phyloP scores from a whole-genome alignment of 75 land plant genomes.

The Adiantum capillusveneris region DNA sequence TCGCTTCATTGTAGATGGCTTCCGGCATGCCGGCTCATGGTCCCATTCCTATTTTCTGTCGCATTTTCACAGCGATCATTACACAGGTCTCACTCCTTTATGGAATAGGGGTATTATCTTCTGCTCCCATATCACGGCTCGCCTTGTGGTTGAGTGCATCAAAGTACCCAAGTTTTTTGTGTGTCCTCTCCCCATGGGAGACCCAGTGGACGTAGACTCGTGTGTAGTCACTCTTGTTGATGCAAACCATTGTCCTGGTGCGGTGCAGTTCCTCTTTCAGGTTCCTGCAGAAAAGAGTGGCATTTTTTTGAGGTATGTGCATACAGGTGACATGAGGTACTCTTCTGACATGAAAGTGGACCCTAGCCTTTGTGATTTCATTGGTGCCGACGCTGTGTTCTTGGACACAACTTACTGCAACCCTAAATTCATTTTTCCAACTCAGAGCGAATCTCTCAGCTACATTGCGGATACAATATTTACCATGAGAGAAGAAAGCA shows the following conservation, averaged over 20 bases:
- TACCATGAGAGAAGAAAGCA: not conserved
- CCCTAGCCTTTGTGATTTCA: slow-evolving; percentile 37
- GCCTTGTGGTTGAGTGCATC: slow-evolving; percentile 44
- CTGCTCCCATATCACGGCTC: slow-evolving; percentile 67
- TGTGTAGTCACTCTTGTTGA: slow-evolving; percentile 59
- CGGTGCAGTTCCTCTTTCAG: slow-evolving; percentile 60
- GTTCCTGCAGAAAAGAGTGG: slow-evolving; percentile 13
- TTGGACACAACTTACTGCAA: slow-evolving; percentile 93
- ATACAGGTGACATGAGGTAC: slow-evolving; percentile 89
- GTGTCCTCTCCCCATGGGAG: slow-evolving; percentile 27
- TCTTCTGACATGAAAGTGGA: slow-evolving; percentile 50
- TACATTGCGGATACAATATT: slow-evolving; percentile 51
- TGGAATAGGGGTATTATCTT: slow-evolving; percentile 85
- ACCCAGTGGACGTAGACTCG: slow-evolving; percentile 46
- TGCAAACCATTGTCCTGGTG: slow-evolving; percentile 98
- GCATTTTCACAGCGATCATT: slow-evolving; percentile 96
- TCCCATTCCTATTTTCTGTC: slow-evolving; percentile 81
- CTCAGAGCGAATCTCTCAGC: slow-evolving; percentile 62
- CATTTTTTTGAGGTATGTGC: slow-evolving; percentile 52
- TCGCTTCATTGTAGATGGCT: slow-evolving; percentile 80
- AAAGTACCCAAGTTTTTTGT: slow-evolving; percentile 36
- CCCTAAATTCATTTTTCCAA: slow-evolving; percentile 77
- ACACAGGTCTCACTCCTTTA: slow-evolving; percentile 50
- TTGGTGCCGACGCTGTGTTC: slow-evolving; percentile 75
- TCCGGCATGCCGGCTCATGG: slow-evolving; percentile 50